Conservation (phyloP, 208 protist genomes). For the Wallacemonas rigidus region DNA sequence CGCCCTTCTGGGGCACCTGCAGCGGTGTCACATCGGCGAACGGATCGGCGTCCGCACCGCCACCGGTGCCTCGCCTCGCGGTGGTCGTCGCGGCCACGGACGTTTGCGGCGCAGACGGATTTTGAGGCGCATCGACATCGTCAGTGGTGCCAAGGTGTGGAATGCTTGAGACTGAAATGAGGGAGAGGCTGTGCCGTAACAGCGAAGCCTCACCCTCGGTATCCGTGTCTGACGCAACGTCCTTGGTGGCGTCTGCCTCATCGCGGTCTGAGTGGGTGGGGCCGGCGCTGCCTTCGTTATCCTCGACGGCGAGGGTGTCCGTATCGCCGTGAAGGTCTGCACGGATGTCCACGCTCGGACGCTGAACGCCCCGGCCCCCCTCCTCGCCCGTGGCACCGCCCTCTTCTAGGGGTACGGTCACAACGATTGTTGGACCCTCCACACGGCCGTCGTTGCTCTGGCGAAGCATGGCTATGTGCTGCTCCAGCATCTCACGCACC, state of each 20-base stretch:
- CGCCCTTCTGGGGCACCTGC: background rate
- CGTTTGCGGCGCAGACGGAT: background rate
- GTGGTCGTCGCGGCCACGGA: background rate
- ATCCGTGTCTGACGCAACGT: background rate
- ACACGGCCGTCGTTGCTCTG: slow-evolving; percentile 70
- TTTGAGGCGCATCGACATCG: background rate
- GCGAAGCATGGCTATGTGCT: slow-evolving; percentile 57
- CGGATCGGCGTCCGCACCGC: background rate
- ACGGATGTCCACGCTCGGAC: background rate
- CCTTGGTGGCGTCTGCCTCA: background rate
- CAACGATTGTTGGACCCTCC: slow-evolving; percentile 48
- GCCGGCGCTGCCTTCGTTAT: slow-evolving; percentile 3
- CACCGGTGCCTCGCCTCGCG: background rate
- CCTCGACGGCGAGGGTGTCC: background rate
- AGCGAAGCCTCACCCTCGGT: background rate
- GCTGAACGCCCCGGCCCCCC: background rate
- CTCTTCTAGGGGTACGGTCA: slow-evolving; percentile 55
- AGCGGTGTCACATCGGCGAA: slow-evolving; percentile 5
- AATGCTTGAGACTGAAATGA: slow-evolving; percentile 12
- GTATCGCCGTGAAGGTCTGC: background rate
- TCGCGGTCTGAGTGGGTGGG: slow-evolving; percentile 3
- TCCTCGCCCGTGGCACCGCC: slow-evolving; percentile 31
- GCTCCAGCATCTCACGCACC: slow-evolving; percentile 35
- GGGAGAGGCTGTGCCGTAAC: slow-evolving; percentile 1
- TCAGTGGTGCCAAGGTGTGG: slow-evolving; percentile 10